phyloP scores from a whole-genome alignment of 345 rosid species.

The Turritis glabra region DNA sequence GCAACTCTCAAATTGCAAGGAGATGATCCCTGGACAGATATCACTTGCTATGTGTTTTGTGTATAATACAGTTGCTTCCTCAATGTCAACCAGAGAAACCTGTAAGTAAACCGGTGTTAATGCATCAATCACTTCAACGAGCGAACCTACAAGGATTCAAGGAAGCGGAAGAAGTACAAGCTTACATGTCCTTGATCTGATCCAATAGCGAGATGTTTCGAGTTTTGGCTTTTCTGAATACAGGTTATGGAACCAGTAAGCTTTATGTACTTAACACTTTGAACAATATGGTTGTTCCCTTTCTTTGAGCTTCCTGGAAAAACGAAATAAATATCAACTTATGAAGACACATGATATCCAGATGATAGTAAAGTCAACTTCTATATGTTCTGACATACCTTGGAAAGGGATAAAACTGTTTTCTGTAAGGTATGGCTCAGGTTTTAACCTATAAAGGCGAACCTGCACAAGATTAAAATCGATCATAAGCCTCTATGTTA shows the following conservation, averaged over 20 bases:
- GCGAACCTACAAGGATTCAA: not conserved
- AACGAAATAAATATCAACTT: not conserved
- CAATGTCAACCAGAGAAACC: slow-evolving; percentile 68
- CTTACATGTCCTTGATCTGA: slow-evolving; percentile 91
- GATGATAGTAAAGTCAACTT: not conserved
- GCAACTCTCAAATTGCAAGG: slow-evolving; percentile 70
- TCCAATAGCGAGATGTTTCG: slow-evolving; percentile 71
- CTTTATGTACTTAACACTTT: slow-evolving; percentile 61
- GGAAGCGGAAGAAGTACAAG: slow-evolving; percentile 1
- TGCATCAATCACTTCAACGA: slow-evolving; percentile 8
- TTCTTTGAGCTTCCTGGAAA: slow-evolving; percentile 67
- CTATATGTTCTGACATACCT: slow-evolving; percentile 44
- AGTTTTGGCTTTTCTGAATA: slow-evolving; percentile 50
- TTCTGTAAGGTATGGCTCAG: slow-evolving; percentile 69
- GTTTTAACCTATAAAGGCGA: slow-evolving; percentile 68
- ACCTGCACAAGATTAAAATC: slow-evolving; percentile 48
- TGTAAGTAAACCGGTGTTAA: slow-evolving; percentile 36
- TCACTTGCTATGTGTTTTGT: slow-evolving; percentile 68
- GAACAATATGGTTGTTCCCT: slow-evolving; percentile 66
- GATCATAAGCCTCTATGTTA: not conserved
- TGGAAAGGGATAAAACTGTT: slow-evolving; percentile 60
- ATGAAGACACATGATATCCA: not conserved
- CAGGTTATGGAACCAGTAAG: slow-evolving; percentile 70
- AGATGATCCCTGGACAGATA: slow-evolving; percentile 61
- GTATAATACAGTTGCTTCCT: slow-evolving; percentile 53